Evolutionary conservation across 495 filamentous ascomycete genomes (phyloP), one percentile per base, ranked within the genome.

Genomic region (Lichenothelia convexa): DNA sequence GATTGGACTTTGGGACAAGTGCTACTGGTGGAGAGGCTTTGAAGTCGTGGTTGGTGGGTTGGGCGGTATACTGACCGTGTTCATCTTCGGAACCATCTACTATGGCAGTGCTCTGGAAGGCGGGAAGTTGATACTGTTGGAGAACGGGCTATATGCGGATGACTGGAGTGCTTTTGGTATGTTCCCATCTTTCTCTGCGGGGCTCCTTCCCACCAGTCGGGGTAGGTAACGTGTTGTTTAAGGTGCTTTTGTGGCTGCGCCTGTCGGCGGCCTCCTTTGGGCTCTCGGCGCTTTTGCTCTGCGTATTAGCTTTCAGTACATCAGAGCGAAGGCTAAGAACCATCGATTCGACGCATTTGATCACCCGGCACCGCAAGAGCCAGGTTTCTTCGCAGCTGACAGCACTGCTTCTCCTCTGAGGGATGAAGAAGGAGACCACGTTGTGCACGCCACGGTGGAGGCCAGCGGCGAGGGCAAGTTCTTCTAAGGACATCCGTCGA

Each of bases 201-300:
- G 18, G 12, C 20, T 7, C 6, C 6, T 12, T 17, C 9, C 11
- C 7, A 18, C 30, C 30, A 6, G 8, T 9, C 7, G 16, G 16
- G 8, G 30, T 7, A 7, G 24, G 8, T 27, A 7, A 7, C 19
- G 1, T 11, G 3, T 4, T 11, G 17, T 9, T 22, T n/a, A 18
- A 62, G 59, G 78, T 34, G 76, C 77, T n/a, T 84, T 83, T 36
- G 63, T 81, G 8, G 78, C 72, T n/a, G 75, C 75, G 4, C 78
- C 78, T 1, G 44, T 81, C 12, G 78, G 78, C 5, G 75, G 76
- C 5, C 36, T 84, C 8, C 55, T 84, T 22, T 84, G 74, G 70
- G 73, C 67, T 12, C 63, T 69, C 30, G 67, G 60, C 12, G 75
- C 73, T 12, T 59, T 75, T 19, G 60, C 43, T 13, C 40, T 70